Evolutionary conservation across 23 red algal species (phyloP).

Genomic region (Agarophyton chilense): DNA sequence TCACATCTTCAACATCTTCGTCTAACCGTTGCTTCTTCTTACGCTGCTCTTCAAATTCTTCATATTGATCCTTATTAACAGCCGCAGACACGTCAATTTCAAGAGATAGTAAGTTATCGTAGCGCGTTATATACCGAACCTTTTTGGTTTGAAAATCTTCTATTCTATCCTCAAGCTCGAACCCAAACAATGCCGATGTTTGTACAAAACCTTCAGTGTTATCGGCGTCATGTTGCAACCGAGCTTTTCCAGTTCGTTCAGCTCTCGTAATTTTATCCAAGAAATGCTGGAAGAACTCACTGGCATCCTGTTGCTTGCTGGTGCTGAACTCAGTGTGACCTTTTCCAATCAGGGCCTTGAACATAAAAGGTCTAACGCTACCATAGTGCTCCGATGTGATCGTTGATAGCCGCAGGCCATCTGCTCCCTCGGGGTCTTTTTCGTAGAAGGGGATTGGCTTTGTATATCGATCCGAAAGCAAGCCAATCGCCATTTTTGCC

Average conservation of each 20-base stretch:
- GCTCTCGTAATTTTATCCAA: slow-evolving; percentile 69
- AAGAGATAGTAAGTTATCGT: slow-evolving; percentile 70
- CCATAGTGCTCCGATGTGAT: slow-evolving; percentile 28
- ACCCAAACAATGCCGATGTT: slow-evolving; percentile 64
- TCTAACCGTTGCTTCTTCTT: slow-evolving; percentile 51
- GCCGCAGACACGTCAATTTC: slow-evolving; percentile 60
- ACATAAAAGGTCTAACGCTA: slow-evolving; percentile 75
- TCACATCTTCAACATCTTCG: slow-evolving; percentile 60
- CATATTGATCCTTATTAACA: slow-evolving; percentile 61
- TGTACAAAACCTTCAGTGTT: slow-evolving; percentile 25
- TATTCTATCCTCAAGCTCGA: slow-evolving; percentile 77
- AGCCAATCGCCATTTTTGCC: slow-evolving; percentile 72
- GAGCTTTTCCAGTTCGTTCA: slow-evolving; percentile 43
- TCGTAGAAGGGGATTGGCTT: slow-evolving; percentile 63
- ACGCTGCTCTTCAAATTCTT: slow-evolving; percentile 74
- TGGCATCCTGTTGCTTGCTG: slow-evolving; percentile 89
- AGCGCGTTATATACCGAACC: slow-evolving; percentile 56
- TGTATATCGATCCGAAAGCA: slow-evolving; percentile 60
- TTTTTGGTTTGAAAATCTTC: slow-evolving; percentile 58
- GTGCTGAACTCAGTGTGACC: slow-evolving; percentile 91
- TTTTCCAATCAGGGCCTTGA: slow-evolving; percentile 88
- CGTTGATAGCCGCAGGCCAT: slow-evolving; percentile 23
- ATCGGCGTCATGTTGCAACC: background rate
- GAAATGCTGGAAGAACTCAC: slow-evolving; percentile 95
- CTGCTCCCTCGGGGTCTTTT: slow-evolving; percentile 29